Base-by-base conservation (phyloP, 202 grass and related monocot genomes). In the Bolboschoenoplectus hybrid region DNA sequence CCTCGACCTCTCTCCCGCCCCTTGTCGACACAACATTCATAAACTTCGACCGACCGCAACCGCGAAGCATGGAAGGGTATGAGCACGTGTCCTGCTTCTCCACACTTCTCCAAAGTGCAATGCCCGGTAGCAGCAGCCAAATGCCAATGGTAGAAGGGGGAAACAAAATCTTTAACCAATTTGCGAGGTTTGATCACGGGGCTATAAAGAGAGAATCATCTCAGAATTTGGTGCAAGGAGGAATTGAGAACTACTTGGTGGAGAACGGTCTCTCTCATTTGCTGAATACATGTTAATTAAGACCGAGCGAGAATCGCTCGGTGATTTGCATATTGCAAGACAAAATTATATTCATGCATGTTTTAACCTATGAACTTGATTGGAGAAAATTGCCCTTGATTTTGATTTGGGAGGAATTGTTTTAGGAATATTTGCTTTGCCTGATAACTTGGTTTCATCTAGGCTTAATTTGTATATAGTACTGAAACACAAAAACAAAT, bases 41-140 rank as follows among this genome's bases (percentile, higher is more conserved):
- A 83, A 88, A 85, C 66, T 95, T 94, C 82, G 85, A 90, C 71
- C 91, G 87, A 55, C 58, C 89, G 14, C 45, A 74, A 58, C 86
- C 13, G 44, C 89, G 57, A 83, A 90, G 88, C 85, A 86, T 91
- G 84, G 92, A 93, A 85, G 89, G 85, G 63, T 91, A 88, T 49
- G 85, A 89, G 95, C 95, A 97, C 91, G 91, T 97, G 91, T 76
- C 95, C 95, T 94, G 95, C 95, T 95, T 97, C 95, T 95, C 95
- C 92, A 93, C 88, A 68, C 82, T 88, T 51, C 87, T 86, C 16
- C 82, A 89, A 19, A 80, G 79, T 4, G 61, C 85, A 3, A 91
- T 91, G 9, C 90, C 91, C 8, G 75, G 85, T 81, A 90, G 85
- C 35, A 41, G 75, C 39, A 83, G 36, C 70, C 73, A 89, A 2